These are phyloP conservation scores for Lathyrus tuberosus DNA, from an alignment of 306 rosid genomes.

Conservation along the genomic window DNA sequence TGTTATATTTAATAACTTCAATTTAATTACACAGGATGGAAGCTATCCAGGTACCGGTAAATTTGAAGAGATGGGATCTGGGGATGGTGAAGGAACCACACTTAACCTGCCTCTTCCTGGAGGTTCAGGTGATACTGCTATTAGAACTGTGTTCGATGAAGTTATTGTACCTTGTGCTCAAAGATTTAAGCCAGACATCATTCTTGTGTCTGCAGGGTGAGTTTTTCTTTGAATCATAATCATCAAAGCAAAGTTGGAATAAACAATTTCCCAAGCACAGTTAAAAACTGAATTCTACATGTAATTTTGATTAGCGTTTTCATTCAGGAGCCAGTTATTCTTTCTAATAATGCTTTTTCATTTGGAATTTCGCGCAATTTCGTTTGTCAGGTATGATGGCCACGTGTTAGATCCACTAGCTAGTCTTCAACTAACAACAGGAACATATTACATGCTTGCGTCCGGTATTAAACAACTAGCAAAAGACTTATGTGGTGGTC, in stretches of 20 bases:
- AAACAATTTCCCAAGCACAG: conserved; percentile 2
- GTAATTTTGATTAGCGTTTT: conserved; percentile 21
- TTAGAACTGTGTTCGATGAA: conserved; percentile 82
- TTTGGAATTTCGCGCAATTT: conserved; percentile 24
- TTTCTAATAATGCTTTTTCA: conserved; percentile 2
- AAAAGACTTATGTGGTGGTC: conserved; percentile 69
- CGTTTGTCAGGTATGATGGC: conserved; percentile 69
- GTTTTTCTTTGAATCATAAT: conserved; percentile 38
- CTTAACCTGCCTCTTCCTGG: conserved; percentile 92
- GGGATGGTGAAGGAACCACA: conserved; percentile 92
- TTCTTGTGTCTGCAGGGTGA: conserved; percentile 99
- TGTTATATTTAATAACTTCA: conserved; percentile 20
- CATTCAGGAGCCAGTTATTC: conserved; percentile 7
- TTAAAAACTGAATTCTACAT: conserved; percentile 25
- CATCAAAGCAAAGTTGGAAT: conserved; percentile 31
- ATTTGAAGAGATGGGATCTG: conserved; percentile 71
- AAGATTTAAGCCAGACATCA: conserved; percentile 86
- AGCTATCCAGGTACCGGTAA: conserved; percentile 98
- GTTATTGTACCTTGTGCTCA: conserved; percentile 87
- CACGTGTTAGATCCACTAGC: conserved; percentile 92
- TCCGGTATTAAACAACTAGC: conserved; percentile 79
- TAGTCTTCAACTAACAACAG: conserved; percentile 79
- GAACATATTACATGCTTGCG: conserved; percentile 87
- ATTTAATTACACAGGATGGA: conserved; percentile 62
- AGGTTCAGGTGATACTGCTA: conserved; percentile 84